phyloP scores from a whole-genome alignment of 805 yeast species.

The Schizosaccharomyces cryophilus region DNA sequence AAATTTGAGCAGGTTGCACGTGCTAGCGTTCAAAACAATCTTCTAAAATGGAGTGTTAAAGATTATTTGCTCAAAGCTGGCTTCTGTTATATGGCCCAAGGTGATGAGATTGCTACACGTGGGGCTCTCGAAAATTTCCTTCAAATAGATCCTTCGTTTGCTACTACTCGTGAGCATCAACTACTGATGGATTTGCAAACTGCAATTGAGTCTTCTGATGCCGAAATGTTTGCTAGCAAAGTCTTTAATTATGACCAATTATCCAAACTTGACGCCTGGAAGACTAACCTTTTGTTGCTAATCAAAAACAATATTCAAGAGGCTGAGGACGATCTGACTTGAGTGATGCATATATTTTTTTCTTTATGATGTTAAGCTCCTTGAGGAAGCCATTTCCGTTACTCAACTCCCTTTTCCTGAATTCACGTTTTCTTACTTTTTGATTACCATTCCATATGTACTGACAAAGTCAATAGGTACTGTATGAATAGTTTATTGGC shows the following conservation, averaged over 20 bases:
- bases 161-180: slow-evolving; percentile 41
- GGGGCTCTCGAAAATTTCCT: slow-evolving; percentile 39
- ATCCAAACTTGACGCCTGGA: slow-evolving; percentile 71
- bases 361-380: too few relatives aligned
- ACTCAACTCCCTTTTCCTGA: too few relatives aligned
- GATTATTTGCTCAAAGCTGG: slow-evolving; percentile 73
- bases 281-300: slow-evolving; percentile 57
- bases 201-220: slow-evolving; percentile 58
- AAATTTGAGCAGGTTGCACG: slow-evolving; percentile 58
- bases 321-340: slow-evolving; percentile 39
- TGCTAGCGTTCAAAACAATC: slow-evolving; percentile 43
- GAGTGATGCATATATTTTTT: neutral
- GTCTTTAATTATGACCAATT: slow-evolving; percentile 72
- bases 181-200: slow-evolving; percentile 41
- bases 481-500: too few relatives aligned
- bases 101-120: slow-evolving; percentile 63
- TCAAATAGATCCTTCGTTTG: slow-evolving; percentile 54
- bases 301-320: slow-evolving; percentile 50
- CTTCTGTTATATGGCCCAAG: slow-evolving; percentile 59
- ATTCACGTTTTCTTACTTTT: too few relatives aligned
- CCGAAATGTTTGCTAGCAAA: slow-evolving; percentile 46
- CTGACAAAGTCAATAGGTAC: too few relatives aligned
- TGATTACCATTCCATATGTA: too few relatives aligned
- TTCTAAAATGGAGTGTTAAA: slow-evolving; percentile 76
- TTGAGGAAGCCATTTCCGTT: too few relatives aligned